Percentiles rank a stretch among this genome's conserved stretches.
These are phyloP conservation scores for Nemania serpens DNA, from an alignment of 2,329 filamentous ascomycete genomes.

Conservation along the genomic window DNA sequence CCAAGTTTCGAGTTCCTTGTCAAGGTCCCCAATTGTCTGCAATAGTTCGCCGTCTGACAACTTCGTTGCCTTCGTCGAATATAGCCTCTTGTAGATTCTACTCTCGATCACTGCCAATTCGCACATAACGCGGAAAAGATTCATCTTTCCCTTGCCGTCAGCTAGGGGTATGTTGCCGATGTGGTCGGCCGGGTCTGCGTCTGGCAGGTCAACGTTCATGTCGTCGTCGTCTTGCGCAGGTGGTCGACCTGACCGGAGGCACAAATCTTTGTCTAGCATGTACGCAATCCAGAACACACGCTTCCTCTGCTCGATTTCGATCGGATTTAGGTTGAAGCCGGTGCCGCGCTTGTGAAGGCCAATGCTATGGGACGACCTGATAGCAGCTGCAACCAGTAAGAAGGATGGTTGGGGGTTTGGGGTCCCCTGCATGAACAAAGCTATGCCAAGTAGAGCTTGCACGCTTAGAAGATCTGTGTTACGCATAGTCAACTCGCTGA, in stretches of 20 bases:
- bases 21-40: constrained; percentile 93
- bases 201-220: constrained; percentile 96
- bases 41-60: constrained; percentile 91
- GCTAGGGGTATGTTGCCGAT: constrained; percentile 92
- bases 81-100: constrained; percentile 89
- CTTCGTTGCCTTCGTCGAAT: constrained; percentile 89
- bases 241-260: constrained; percentile 62
- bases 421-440: constrained; percentile 92
- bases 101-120: constrained; percentile 91
- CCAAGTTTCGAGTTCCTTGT: constrained; percentile 90
- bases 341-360: constrained; percentile 92
- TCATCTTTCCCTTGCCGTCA: constrained; percentile 90
- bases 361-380: constrained; percentile 89
- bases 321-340: constrained; percentile 88
- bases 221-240: constrained; percentile 68
- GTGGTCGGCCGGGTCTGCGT: constrained; percentile 86
- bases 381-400: constrained; percentile 86
- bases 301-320: constrained; percentile 88
- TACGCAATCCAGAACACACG: constrained; percentile 70
- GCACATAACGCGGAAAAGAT: constrained; percentile 91
- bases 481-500: constrained; percentile 90
- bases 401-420: constrained; percentile 96
- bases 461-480: constrained; percentile 96
- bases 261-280: constrained; percentile 67
- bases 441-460: constrained; percentile 91